A percentile compares a stretch with the other conserved stretches of the same genome.
Conservation (phyloP, 371 early-diverging fungal genomes). For the Thermomucor indicae-seudaticae region DNA sequence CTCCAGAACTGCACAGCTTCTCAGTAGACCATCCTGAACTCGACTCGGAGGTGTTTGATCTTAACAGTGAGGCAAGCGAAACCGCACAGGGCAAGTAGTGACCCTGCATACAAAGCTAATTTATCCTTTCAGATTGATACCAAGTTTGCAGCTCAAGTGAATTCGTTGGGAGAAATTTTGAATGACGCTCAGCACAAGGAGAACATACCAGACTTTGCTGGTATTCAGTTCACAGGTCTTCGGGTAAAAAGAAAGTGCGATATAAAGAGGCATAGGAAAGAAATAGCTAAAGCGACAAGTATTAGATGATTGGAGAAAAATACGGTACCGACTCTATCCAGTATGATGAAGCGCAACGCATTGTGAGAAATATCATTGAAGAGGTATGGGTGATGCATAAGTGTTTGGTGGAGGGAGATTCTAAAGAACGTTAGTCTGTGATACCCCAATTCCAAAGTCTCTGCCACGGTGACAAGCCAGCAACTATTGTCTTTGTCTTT, state of each 20-base stretch:
- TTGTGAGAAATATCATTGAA: conserved; percentile 7
- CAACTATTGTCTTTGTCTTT: conserved; percentile 22
- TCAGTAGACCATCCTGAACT: too few relatives aligned
- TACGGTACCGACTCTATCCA: conserved; percentile 33
- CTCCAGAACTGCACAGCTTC: too few relatives aligned
- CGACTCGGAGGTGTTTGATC: too few relatives aligned
- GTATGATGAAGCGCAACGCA: conserved; percentile 24
- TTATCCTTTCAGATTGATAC: neutral
- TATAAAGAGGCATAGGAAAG: neutral
- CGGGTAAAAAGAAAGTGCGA: conserved; percentile 9
- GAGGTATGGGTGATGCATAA: too few relatives aligned
- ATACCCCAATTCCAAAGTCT: conserved; percentile 17
- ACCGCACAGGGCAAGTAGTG: too few relatives aligned
- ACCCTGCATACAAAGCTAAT: conserved; percentile 1
- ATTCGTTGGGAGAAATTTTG: too few relatives aligned
- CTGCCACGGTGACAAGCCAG: neutral
- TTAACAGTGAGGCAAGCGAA: too few relatives aligned
- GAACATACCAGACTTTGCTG: neutral
- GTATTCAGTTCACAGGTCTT: conserved; percentile 1
- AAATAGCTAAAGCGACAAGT: neutral
- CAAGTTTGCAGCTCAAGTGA: neutral
- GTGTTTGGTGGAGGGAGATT: too few relatives aligned
- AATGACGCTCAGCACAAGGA: neutral
- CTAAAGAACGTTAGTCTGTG: conserved; percentile 7
- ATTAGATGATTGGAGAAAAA: conserved; percentile 11